phyloP scores from a whole-genome alignment of 23 red algal genomes.

The Cyanidiococcus yangmingshanensis region DNA sequence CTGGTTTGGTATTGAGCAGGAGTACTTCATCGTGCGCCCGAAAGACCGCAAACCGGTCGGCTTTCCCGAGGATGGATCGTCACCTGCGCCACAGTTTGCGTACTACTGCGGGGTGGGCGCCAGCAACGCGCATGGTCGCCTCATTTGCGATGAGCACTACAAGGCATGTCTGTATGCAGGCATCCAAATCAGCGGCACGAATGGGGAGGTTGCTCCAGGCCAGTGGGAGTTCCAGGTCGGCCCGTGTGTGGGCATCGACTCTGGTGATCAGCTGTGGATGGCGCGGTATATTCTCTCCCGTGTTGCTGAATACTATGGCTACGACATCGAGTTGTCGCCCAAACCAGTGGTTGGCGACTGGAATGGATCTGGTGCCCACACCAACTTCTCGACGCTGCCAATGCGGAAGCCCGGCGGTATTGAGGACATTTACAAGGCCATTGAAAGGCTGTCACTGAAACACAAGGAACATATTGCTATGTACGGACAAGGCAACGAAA shows the following conservation, averaged over 20 bases:
- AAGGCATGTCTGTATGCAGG: slow-evolving; percentile 87
- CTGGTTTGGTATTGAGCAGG: slow-evolving; percentile 97
- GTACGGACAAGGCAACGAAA: slow-evolving; percentile 89
- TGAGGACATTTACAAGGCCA: slow-evolving; percentile 56
- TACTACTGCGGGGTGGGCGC: slow-evolving; percentile 95
- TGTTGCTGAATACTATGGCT: slow-evolving; percentile 60
- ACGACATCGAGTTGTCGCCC: slow-evolving; percentile 49
- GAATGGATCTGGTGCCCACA: slow-evolving; percentile 93
- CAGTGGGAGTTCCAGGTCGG: slow-evolving; percentile 97
- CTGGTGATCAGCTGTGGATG: slow-evolving; percentile 92
- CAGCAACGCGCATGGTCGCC: slow-evolving; percentile 60
- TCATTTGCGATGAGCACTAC: slow-evolving; percentile 66
- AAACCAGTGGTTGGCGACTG: slow-evolving; percentile 92
- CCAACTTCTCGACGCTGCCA: slow-evolving; percentile 93
- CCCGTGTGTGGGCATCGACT: slow-evolving; percentile 74
- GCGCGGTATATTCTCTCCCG: slow-evolving; percentile 83
- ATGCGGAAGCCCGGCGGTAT: slow-evolving; percentile 88
- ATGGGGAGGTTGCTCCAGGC: slow-evolving; percentile 75
- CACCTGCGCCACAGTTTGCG: slow-evolving; percentile 77
- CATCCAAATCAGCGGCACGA: slow-evolving; percentile 70
- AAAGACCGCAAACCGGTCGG: slow-evolving; percentile 61
- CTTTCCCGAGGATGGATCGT: slow-evolving; percentile 56
- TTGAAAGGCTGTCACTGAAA: slow-evolving; percentile 44
- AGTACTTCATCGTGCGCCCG: slow-evolving; percentile 82
- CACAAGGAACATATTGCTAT: slow-evolving; percentile 81